Percentiles rank a stretch among this genome's conserved stretches.
These are phyloP conservation scores for Candida sp. DNA, from an alignment of 1,139 yeast genomes.

Conservation along the genomic window DNA sequence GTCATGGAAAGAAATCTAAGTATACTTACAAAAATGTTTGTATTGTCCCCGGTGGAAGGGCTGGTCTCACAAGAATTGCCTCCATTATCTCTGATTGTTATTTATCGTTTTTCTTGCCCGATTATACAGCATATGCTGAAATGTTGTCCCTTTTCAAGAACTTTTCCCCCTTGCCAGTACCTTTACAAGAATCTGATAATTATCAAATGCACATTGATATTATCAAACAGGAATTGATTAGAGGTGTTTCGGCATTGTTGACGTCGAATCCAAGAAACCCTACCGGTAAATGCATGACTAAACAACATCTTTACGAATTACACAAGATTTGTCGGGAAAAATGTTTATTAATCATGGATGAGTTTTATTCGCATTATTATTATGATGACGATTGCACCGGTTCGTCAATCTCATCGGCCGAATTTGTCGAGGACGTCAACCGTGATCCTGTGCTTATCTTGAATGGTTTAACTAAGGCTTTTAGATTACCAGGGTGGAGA, in stretches of 20 bases:
- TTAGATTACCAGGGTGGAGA: conserved; percentile 70
- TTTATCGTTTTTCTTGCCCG: conserved; percentile 63
- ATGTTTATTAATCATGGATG: conserved; percentile 66
- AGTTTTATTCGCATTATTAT: conserved; percentile 61
- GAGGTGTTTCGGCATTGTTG: conserved; percentile 62
- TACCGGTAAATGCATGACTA: conserved; percentile 57
- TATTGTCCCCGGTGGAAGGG: conserved; percentile 70
- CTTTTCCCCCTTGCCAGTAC: conserved; percentile 68
- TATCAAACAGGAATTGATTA: conserved; percentile 50
- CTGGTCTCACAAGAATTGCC: conserved; percentile 66
- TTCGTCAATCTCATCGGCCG: conserved; percentile 53
- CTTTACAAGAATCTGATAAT: conserved; percentile 57
- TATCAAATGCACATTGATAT: conserved; percentile 58
- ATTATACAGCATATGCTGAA: conserved; percentile 72
- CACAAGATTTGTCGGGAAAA: conserved; percentile 57
- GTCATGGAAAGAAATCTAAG: conserved; percentile 47
- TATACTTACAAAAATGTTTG: conserved; percentile 66
- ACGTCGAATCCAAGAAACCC: conserved; percentile 71
- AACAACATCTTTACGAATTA: conserved; percentile 47
- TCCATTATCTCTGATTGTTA: conserved; percentile 62
- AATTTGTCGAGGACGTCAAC: conserved; percentile 55
- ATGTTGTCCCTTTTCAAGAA: conserved; percentile 66
- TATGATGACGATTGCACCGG: conserved; percentile 61
- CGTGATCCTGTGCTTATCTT: conserved; percentile 60
- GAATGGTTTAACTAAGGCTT: conserved; percentile 64